Evolutionary conservation across 2,329 filamentous ascomycete genomes (phyloP).

Genomic region (Curvularia verruculosa): DNA sequence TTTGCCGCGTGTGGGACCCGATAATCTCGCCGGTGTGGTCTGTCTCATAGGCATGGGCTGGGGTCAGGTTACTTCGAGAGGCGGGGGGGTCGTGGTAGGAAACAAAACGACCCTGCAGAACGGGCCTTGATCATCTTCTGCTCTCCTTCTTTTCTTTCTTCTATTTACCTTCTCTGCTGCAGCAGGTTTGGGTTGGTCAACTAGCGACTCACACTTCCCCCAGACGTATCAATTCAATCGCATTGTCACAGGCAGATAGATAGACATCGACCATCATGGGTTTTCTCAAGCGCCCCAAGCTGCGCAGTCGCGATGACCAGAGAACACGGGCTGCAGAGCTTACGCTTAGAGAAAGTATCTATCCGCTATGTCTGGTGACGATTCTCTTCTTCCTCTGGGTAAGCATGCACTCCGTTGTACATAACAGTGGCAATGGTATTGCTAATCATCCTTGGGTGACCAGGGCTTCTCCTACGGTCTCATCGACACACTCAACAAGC

Average conservation of each 20-base stretch:
- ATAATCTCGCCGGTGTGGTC: conserved; percentile 1
- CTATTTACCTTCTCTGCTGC: background rate
- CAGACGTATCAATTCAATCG: background rate
- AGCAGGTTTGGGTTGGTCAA: background rate
- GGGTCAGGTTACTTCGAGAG: background rate
- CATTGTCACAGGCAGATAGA: background rate
- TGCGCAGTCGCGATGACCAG: conserved; percentile 48
- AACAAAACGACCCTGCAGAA: background rate
- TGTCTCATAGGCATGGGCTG: background rate
- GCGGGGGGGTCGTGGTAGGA: background rate
- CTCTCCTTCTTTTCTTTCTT: background rate
- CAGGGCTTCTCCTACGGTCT: conserved; percentile 63
- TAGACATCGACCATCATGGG: conserved; percentile 26
- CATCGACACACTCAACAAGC: conserved; percentile 60
- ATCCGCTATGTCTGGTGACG: conserved; percentile 70
- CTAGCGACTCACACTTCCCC: background rate
- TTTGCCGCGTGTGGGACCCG: conserved; percentile 14
- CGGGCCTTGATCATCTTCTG: background rate
- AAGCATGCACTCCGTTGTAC: conserved; percentile 2
- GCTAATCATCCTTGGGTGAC: background rate
- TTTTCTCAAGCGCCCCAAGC: conserved; percentile 39
- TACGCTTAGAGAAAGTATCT: conserved; percentile 69
- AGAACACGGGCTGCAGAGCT: conserved; percentile 65
- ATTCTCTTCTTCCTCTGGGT: conserved; percentile 70
- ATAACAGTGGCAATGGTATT: no score